Percentiles rank a stretch among this genome's conserved stretches.
phyloP scores from a whole-genome alignment of 306 rosid species.

The Carpinus fangiana region DNA sequence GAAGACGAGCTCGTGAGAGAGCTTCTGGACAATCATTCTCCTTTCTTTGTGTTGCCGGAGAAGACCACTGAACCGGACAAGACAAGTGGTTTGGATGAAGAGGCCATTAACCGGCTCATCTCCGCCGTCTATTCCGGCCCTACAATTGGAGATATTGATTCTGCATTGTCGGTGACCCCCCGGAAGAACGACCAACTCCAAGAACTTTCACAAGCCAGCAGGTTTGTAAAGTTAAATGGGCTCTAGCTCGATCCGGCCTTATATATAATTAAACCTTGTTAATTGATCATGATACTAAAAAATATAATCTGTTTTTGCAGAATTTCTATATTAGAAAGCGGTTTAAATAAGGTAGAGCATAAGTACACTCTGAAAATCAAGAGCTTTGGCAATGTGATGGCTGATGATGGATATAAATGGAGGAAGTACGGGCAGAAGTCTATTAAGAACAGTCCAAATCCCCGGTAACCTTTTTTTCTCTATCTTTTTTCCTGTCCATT shows the following conservation, averaged over 20 bases:
- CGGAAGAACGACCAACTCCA: conserved; percentile 42
- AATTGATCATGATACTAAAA: too few species aligned
- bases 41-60: conserved; percentile 45
- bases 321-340: conserved; percentile 60
- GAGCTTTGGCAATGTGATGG: conserved; percentile 72
- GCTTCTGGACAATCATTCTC: conserved; percentile 67
- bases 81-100: conserved; percentile 22
- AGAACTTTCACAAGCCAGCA: conserved; percentile 43
- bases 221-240: conserved; percentile 27
- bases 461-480: conserved; percentile 53
- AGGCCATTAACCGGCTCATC: conserved; percentile 36
- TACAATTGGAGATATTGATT: conserved; percentile 69
- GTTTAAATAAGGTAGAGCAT: conserved; percentile 67
- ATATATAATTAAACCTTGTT: too few species aligned
- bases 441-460: conserved; percentile 87
- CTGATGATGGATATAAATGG: conserved; percentile 95
- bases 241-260: too few species aligned
- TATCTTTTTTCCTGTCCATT: neutral
- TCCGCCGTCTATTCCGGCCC: conserved; percentile 70
- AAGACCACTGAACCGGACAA: conserved; percentile 12
- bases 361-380: conserved; percentile 83
- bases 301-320: conserved; percentile 32
- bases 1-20: conserved; percentile 73
- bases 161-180: conserved; percentile 54
- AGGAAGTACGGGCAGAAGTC: conserved; percentile 92